These are phyloP conservation scores for Amaranthus cruentus DNA, from an alignment of 148 eudicot genomes.

Conservation along the genomic window DNA sequence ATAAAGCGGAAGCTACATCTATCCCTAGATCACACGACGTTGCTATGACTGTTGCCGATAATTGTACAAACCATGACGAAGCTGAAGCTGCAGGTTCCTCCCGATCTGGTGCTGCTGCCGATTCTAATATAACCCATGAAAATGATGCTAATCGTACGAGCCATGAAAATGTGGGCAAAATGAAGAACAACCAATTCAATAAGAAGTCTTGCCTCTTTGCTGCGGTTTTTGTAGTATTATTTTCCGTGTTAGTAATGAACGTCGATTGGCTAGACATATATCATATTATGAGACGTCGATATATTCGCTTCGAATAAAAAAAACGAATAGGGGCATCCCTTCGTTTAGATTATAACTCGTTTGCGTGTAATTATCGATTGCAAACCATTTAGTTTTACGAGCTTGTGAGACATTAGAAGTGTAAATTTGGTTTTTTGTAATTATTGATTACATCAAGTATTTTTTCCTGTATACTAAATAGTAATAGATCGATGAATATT, in stretches of 20 bases:
- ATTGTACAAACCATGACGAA: constrained; percentile 8
- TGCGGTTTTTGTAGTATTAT: constrained; percentile 34
- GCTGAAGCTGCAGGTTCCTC: constrained; percentile 32
- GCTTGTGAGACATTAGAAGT: too few species aligned
- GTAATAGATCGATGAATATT: too few species aligned
- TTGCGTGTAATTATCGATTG: not conserved
- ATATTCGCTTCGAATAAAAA: not conserved
- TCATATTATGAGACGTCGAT: constrained; percentile 6
- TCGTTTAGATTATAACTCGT: not conserved
- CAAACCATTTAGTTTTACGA: too few species aligned
- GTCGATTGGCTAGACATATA: constrained; percentile 18
- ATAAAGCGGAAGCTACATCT: constrained; percentile 26
- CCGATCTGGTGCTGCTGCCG: not conserved
- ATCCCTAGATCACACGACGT: constrained; percentile 21
- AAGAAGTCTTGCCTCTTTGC: constrained; percentile 23
- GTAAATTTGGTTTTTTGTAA: too few species aligned
- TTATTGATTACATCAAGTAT: too few species aligned
- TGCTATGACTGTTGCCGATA: not conserved
- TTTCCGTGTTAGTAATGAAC: constrained; percentile 39
- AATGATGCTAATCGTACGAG: constrained; percentile 1
- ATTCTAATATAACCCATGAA: not conserved
- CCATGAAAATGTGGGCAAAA: constrained; percentile 14
- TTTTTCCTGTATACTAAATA: too few species aligned
- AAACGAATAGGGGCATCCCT: not conserved
- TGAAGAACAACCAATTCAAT: constrained; percentile 6